Evolutionary conservation across 495 filamentous ascomycete genomes (phyloP).

Genomic region (Talaromyces liani): DNA sequence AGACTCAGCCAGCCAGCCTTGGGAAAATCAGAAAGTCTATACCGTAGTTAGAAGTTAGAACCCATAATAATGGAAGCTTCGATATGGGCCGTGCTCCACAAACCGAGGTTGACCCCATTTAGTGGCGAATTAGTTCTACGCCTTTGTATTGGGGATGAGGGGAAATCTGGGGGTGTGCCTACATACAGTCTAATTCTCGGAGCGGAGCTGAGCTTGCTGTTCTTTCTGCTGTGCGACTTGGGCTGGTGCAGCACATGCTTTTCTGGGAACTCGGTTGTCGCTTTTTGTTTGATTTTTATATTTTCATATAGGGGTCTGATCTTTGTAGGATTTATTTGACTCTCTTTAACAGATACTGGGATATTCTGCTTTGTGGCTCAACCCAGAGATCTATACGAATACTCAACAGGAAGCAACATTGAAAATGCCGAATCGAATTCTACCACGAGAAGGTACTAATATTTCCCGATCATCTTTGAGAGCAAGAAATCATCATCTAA

Average conservation of each 20-base stretch:
- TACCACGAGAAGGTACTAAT: slow-evolving; percentile 13
- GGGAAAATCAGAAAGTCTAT: too few relatives aligned
- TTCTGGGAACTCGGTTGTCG: neutral
- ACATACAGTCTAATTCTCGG: too few relatives aligned
- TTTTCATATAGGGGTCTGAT: too few relatives aligned
- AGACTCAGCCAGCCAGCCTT: neutral
- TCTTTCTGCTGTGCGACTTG: neutral
- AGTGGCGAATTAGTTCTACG: neutral
- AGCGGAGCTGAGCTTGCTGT: neutral
- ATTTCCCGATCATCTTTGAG: neutral
- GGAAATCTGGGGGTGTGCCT: neutral
- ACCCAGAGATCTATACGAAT: neutral
- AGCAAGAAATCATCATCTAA: neutral
- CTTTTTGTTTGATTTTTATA: neutral
- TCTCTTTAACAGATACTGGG: too few relatives aligned
- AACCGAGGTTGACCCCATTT: neutral
- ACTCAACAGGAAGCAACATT: neutral
- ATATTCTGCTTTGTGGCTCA: too few relatives aligned
- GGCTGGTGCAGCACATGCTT: neutral
- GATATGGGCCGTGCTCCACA: neutral
- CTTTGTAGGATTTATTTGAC: too few relatives aligned
- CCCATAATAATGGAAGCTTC: neutral
- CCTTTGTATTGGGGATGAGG: neutral
- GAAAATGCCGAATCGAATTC: neutral
- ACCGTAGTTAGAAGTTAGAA: too few relatives aligned